These are phyloP conservation scores for Boletellus ananiceps DNA, from an alignment of 768 basidiomycete genomes.

Conservation along the genomic window DNA sequence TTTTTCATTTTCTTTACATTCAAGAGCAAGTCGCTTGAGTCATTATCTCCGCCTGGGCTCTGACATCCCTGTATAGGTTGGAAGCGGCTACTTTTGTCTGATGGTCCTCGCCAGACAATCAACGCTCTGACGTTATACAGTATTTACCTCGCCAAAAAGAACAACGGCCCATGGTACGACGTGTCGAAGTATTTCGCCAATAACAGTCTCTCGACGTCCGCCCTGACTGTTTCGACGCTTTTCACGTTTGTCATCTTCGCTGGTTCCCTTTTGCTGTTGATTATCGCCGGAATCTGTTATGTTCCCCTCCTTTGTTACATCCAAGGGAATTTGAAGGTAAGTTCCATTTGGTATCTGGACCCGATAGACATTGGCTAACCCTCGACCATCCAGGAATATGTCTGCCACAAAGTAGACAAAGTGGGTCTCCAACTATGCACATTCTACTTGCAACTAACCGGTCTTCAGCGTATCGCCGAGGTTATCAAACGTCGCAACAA, in stretches of 20 bases:
- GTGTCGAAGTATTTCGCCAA: conserved; percentile 74
- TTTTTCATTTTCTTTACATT: conserved; percentile 99
- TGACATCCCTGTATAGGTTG: conserved; percentile 47
- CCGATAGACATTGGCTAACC: background rate
- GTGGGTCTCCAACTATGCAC: conserved; percentile 35
- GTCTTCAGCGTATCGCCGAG: conserved; percentile 76
- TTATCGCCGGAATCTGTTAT: conserved; percentile 83
- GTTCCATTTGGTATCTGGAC: conserved; percentile 3
- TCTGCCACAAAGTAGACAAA: conserved; percentile 98
- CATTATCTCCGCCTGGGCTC: background rate
- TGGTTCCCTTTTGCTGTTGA: conserved; percentile 75
- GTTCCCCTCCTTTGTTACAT: conserved; percentile 95
- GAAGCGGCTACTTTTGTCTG: conserved; percentile 86
- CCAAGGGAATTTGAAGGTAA: conserved; percentile 92
- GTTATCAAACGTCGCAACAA: conserved; percentile 90
- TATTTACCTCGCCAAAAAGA: conserved; percentile 62
- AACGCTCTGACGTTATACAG: conserved; percentile 96
- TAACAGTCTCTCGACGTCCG: conserved; percentile 73
- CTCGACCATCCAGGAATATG: conserved; percentile 67
- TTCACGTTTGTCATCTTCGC: conserved; percentile 88
- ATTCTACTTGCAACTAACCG: conserved; percentile 11
- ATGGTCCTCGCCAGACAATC: conserved; percentile 96
- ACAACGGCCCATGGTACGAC: conserved; percentile 58
- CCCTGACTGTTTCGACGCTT: conserved; percentile 81
- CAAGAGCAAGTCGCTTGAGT: conserved; percentile 65